Evolutionary conservation across 495 filamentous ascomycete genomes (phyloP).

Genomic region (Neurospora hispaniola): DNA sequence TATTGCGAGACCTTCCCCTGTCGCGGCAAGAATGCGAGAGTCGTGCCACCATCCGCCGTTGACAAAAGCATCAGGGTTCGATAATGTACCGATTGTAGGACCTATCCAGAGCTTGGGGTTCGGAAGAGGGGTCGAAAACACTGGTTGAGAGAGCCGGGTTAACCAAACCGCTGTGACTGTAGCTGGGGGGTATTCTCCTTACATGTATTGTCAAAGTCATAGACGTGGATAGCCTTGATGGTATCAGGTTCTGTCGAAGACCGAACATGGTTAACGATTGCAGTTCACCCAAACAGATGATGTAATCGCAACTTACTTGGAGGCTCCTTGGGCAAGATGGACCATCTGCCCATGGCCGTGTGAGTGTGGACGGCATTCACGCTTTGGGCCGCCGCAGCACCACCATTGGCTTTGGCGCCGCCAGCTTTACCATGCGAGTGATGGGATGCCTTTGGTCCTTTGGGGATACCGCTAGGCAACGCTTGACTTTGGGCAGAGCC

Average conservation of each 20-base stretch:
- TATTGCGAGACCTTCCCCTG: constrained; percentile 69
- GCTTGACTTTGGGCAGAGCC: not conserved
- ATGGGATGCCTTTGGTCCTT: not conserved
- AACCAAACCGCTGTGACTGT: not conserved
- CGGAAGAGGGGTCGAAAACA: constrained; percentile 83
- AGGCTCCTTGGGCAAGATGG: constrained; percentile 57
- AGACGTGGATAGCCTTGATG: constrained; percentile 79
- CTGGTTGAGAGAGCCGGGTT: constrained; percentile 28
- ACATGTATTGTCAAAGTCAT: constrained; percentile 99
- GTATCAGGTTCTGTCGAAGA: constrained; percentile 42
- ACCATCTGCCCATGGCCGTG: constrained; percentile 74
- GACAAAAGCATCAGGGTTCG: constrained; percentile 61
- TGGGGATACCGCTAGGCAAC: not conserved
- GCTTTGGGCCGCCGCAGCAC: not conserved
- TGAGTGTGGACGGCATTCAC: constrained; percentile 39
- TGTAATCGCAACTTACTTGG: constrained; percentile 35
- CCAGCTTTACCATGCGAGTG: constrained; percentile 3
- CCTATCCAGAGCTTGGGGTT: constrained; percentile 82
- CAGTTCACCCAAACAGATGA: not conserved
- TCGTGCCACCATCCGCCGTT: constrained; percentile 99
- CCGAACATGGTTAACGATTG: constrained; percentile 7
- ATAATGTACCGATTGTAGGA: constrained; percentile 62
- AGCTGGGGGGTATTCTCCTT: constrained; percentile 19
- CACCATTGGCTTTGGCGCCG: constrained; percentile 4
- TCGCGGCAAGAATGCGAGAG: constrained; percentile 69